Evolutionary conservation across 2,329 filamentous ascomycete genomes (phyloP).

Genomic region (Talaromyces rugulosus): DNA sequence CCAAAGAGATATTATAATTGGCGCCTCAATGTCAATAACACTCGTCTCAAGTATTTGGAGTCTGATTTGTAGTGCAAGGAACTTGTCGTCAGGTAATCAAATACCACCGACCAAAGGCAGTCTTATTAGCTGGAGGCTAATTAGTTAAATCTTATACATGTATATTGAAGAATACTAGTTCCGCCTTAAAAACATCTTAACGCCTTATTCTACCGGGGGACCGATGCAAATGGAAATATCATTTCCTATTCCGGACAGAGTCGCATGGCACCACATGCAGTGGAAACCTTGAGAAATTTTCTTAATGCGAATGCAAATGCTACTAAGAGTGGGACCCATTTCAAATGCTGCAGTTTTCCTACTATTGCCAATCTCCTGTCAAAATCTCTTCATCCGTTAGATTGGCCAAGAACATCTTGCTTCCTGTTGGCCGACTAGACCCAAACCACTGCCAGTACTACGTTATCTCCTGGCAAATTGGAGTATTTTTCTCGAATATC

Average conservation of each 20-base stretch:
- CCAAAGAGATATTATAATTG: neutral
- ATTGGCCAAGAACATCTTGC: neutral
- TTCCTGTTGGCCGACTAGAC: neutral
- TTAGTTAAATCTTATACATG: neutral
- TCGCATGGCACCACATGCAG: neutral
- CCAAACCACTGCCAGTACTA: slow-evolving; percentile 5
- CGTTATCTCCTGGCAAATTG: neutral
- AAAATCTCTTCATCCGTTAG: neutral
- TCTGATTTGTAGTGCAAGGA: neutral
- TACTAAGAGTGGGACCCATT: neutral
- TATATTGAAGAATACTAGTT: neutral
- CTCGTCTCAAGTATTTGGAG: neutral
- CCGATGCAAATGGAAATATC: neutral
- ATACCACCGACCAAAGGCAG: neutral
- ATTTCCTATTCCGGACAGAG: slow-evolving; percentile 12
- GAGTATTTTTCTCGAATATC: neutral
- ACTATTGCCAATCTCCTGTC: neutral
- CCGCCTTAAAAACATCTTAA: neutral
- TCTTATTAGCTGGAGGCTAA: neutral
- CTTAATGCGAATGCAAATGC: neutral
- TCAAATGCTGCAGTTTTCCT: neutral
- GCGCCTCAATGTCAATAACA: neutral
- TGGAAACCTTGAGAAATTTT: slow-evolving; percentile 6
- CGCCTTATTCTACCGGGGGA: neutral
- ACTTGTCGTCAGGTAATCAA: neutral